These are phyloP conservation scores for Monosporascus sp. DNA, from an alignment of 2,329 filamentous ascomycete species.

Conservation along the genomic window DNA sequence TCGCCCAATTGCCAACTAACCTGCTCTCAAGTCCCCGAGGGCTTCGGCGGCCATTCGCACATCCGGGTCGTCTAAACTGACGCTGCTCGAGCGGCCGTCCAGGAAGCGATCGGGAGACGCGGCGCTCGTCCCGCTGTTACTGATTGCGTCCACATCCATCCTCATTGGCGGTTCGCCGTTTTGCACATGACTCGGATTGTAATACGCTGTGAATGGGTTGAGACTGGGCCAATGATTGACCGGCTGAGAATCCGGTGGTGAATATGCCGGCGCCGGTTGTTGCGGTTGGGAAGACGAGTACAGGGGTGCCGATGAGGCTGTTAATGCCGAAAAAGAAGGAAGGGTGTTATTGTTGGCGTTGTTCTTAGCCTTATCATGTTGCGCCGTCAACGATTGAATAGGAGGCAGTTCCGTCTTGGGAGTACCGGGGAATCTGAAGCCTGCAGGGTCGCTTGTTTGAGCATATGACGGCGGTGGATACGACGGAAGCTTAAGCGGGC, in stretches of 20 bases:
- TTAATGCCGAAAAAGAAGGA: slow-evolving; percentile 38
- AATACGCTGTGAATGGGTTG: slow-evolving; percentile 45
- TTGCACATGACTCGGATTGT: slow-evolving; percentile 38
- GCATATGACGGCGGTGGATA: slow-evolving; percentile 33
- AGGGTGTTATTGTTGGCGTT: slow-evolving; percentile 25
- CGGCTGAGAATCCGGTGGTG: slow-evolving; percentile 19
- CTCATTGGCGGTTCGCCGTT: slow-evolving; percentile 38
- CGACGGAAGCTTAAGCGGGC: slow-evolving; percentile 26
- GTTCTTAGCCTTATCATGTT: slow-evolving; percentile 15
- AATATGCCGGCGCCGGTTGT: slow-evolving; percentile 19
- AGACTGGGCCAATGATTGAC: slow-evolving; percentile 41
- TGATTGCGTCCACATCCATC: slow-evolving; percentile 43
- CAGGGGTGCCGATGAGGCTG: slow-evolving; percentile 22
- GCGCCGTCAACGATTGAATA: slow-evolving; percentile 29
- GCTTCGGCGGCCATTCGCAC: slow-evolving; percentile 69
- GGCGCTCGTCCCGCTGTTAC: slow-evolving; percentile 34
- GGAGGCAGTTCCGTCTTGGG: slow-evolving; percentile 36
- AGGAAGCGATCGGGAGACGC: slow-evolving; percentile 41
- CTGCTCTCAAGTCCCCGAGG: slow-evolving; percentile 66
- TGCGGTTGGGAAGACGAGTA: slow-evolving; percentile 19
- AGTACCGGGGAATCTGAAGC: slow-evolving; percentile 27
- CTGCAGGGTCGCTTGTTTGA: slow-evolving; percentile 27
- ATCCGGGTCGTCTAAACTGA: slow-evolving; percentile 60
- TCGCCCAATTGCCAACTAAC: slow-evolving; percentile 37
- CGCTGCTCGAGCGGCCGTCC: slow-evolving; percentile 42